Base-by-base conservation (phyloP, 441 rosid species). In the Eugenia klotzschiana region DNA sequence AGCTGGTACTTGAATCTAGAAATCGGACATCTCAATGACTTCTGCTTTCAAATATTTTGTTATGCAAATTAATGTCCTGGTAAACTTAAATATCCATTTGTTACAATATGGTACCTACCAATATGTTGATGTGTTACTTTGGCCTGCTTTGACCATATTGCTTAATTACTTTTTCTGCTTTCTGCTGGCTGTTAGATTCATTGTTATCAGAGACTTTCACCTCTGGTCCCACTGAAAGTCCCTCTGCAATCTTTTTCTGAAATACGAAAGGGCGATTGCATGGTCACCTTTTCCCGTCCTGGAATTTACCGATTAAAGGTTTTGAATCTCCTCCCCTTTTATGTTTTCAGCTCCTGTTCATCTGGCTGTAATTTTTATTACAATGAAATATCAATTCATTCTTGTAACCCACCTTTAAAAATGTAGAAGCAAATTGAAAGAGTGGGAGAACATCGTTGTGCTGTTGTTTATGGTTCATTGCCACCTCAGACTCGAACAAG, bases 401-500 rank as follows among this genome's bases (percentile, higher is more conserved):
- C 49, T 57, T 13, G 6, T 43, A 33, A 18, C 46, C 46, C 41
- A 8, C 43, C 46, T 64, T 64, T 64, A 33, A 64, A 33, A 85
- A 81, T 57, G 22, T 85, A 96, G 98, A 93, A 90, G 92, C 80
- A 25, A 83, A 92, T 96, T 85, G 94, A 96, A 89, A 84, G 51
- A 51, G 86, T 84, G 20, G 96, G 95, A 79, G 93, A 91, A 84
- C 96, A 92, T 91, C 96, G 91, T 51, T 96, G 99, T 87, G 95
- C 99, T 86, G 94, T 96, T 80, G 99, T 96, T 81, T 96, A 96
- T 84, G 98, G 98, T 82, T 95, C 98, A 72, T 87, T 96, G 87
- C 98, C 98, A 85, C 95, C 97, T 50, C 96, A 93, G 90, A 96
- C 98, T 86, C 96, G 97, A 86, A 94, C 97, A 80, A 90, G 95